phyloP scores from a whole-genome alignment of 1,284 basidiomycete genomes.

The Amylostereum areolatum region DNA sequence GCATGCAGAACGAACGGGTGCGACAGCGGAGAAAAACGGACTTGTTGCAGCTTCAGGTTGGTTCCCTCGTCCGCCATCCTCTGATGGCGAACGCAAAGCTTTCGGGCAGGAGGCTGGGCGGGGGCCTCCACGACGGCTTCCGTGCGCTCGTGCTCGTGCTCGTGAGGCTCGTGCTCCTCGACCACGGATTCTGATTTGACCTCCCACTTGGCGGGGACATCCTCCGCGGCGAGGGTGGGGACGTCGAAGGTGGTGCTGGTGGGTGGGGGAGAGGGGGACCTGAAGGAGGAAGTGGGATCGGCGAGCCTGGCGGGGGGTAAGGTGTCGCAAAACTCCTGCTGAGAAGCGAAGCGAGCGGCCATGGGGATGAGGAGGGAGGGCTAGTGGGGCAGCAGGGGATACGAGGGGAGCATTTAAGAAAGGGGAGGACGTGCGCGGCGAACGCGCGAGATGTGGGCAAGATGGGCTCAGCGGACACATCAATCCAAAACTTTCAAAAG shows the following conservation, averaged over 20 bases:
- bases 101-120: constrained; percentile 47
- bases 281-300: constrained; percentile 18
- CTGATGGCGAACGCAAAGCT: constrained; percentile 88
- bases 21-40: constrained; percentile 22
- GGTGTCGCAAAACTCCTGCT: constrained; percentile 59
- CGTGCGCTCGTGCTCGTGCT: neutral
- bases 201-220: constrained; percentile 1
- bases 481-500: no score
- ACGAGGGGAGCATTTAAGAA: neutral
- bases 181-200: neutral
- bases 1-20: neutral
- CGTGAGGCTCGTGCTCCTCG: neutral
- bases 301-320: constrained; percentile 57
- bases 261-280: constrained; percentile 22
- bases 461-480: no score
- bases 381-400: neutral
- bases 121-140: constrained; percentile 16
- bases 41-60: constrained; percentile 90
- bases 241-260: constrained; percentile 26
- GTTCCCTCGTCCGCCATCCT: constrained; percentile 97
- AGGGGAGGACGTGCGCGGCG: neutral
- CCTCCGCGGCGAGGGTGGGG: constrained; percentile 18
- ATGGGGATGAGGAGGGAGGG: neutral
- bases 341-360: constrained; percentile 15
- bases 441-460: neutral